Evolutionary conservation across 257 asterid species (phyloP).

Genomic region (Asclepias syriaca): DNA sequence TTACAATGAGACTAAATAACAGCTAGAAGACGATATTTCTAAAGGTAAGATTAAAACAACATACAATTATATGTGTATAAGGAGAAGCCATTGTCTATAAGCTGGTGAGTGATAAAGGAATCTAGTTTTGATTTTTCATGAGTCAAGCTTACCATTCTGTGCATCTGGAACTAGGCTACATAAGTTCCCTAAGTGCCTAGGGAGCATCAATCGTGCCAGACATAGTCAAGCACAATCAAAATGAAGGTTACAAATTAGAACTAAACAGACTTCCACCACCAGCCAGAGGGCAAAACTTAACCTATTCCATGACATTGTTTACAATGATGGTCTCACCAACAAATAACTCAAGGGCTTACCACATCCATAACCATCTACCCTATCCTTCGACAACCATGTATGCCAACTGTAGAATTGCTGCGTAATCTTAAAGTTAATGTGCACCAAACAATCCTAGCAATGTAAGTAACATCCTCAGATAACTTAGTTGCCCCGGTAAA

Average conservation of each 20-base stretch:
- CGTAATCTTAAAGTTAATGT: background rate
- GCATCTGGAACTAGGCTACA: too few relatives aligned
- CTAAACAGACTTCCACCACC: background rate
- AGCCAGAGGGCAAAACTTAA: background rate
- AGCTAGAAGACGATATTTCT: background rate
- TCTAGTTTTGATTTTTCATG: too few relatives aligned
- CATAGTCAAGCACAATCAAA: background rate
- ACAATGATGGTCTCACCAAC: background rate
- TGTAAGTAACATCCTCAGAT: background rate
- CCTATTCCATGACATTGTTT: background rate
- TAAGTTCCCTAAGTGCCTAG: too few relatives aligned
- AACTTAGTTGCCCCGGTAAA: background rate
- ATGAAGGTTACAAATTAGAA: background rate
- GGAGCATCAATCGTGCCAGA: too few relatives aligned
- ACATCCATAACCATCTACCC: background rate
- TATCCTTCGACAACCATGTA: background rate
- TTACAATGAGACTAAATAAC: conserved; percentile 1
- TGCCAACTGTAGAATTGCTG: background rate
- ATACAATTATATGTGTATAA: background rate
- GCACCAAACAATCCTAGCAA: background rate
- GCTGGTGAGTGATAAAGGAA: too few relatives aligned
- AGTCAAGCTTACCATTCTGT: too few relatives aligned
- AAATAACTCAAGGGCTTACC: background rate
- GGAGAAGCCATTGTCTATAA: background rate
- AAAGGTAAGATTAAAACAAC: background rate